Evolutionary conservation across 371 early-diverging fungal genomes (phyloP), one percentile per base, ranked within the genome.

Genomic region (Entomophthora muscae): DNA sequence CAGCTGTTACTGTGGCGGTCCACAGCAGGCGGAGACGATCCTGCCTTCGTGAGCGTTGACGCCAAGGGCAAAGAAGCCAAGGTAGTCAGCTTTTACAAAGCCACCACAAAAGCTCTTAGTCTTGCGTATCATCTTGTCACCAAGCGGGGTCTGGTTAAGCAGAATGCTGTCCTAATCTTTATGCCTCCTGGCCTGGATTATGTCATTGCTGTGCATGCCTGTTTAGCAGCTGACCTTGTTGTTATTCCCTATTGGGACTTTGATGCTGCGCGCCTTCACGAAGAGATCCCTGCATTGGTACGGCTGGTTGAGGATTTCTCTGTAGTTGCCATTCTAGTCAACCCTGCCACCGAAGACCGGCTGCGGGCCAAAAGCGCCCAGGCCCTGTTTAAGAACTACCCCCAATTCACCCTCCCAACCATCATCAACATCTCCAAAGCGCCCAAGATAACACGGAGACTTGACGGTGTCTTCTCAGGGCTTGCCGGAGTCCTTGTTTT

Each of bases 1-100:
- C 88, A 88, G 60, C 69, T 89, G 0, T 72, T 89, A 56, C 69
- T 78, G 0, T 86, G 86, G 87, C 79, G 90, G 13, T 76, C 86
- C 0, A 70, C 77, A 0, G 68, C 79, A 3, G 68, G 73, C 31
- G 83, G 86, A 3, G 84, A 86, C 28, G 88, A 87, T 52, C 66
- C 72, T 0, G 91, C 86, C 0, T 87, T 78, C 68, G 75, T 76
- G 1, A 66, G 72, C 1, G 70, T 88, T 13, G 84, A 89, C 59
- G 66, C 65, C 58, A 71, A 73, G 1, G 85, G 79, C 10, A 74
- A 78, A 21, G 83, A 81, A 51, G 72, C 76, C 52, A 88, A 86
- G 66, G 67, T 78, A 0, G 65, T 86, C 17, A 74, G 83, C 0
- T 90, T 83, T 76, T 70, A 75, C 3, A 89, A 91, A 71, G 71